Percentiles rank a stretch among this genome's conserved stretches.
Conservation (phyloP, 2,329 filamentous ascomycete genomes). For the Curvularia sp. region DNA sequence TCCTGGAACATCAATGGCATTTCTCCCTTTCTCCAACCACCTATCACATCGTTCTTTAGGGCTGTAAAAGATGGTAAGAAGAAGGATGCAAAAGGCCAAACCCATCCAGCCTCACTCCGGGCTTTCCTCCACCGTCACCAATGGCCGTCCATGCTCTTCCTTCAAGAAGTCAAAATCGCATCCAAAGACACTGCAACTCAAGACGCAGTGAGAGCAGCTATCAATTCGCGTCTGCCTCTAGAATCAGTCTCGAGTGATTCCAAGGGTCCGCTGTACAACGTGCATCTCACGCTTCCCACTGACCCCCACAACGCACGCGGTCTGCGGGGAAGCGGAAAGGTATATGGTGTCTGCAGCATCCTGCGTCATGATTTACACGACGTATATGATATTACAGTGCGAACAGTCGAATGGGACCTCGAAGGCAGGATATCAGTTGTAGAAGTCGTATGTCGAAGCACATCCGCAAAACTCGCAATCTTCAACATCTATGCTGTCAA, state of each 20-base stretch:
- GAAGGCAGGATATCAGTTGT: constrained; percentile 61
- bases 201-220: constrained; percentile 50
- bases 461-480: constrained; percentile 50
- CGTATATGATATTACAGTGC: constrained; percentile 15
- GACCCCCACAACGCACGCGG: constrained; percentile 60
- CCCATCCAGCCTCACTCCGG: constrained; percentile 45
- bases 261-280: constrained; percentile 50
- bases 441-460: constrained; percentile 39
- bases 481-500: constrained; percentile 64
- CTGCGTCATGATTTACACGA: constrained; percentile 54
- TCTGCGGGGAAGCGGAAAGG: constrained; percentile 53
- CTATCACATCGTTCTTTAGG: constrained; percentile 53
- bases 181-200: constrained; percentile 50
- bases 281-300: constrained; percentile 57
- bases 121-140: constrained; percentile 54
- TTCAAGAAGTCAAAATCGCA: constrained; percentile 61
- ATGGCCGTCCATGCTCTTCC: constrained; percentile 55
- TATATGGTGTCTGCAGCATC: constrained; percentile 62
- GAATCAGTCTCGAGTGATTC: not conserved
- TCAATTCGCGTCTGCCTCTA: constrained; percentile 29
- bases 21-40: constrained; percentile 50
- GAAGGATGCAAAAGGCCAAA: not conserved
- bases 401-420: constrained; percentile 58
- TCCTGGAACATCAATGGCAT: constrained; percentile 61
- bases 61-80: constrained; percentile 1